Percentiles rank a stretch among this genome's conserved stretches.
phyloP scores from a whole-genome alignment of 139 green algal species.

The Micractinium conductrix region DNA sequence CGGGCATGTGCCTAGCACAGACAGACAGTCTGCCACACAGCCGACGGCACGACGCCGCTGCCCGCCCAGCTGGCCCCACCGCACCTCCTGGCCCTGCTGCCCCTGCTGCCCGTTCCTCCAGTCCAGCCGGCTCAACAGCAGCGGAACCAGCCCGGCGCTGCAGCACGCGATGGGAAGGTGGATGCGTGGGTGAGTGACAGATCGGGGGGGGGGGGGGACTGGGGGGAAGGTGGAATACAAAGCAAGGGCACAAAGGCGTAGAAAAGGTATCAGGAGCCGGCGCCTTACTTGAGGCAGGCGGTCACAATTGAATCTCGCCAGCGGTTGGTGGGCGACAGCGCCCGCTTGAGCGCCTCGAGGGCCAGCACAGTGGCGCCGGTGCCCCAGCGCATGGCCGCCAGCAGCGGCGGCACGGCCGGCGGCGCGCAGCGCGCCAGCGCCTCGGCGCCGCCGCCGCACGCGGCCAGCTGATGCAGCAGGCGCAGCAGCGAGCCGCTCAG shows the following conservation, averaged over 20 bases:
- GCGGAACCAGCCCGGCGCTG: slow-evolving; percentile 46
- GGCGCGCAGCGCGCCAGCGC: slow-evolving; percentile 62
- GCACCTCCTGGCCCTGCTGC: slow-evolving; percentile 23
- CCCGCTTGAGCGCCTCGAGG: slow-evolving; percentile 79
- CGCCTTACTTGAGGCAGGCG: slow-evolving; percentile 51
- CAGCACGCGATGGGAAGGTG: background rate
- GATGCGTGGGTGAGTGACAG: background rate
- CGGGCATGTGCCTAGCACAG: too few species aligned
- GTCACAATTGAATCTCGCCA: slow-evolving; percentile 69
- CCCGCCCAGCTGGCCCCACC: too few species aligned
- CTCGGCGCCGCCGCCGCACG: slow-evolving; percentile 53
- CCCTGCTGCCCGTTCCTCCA: slow-evolving; percentile 53
- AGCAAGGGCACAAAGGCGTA: background rate
- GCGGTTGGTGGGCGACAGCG: slow-evolving; percentile 63
- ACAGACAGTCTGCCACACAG: too few species aligned
- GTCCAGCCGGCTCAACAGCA: slow-evolving; percentile 76
- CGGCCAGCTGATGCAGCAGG: slow-evolving; percentile 75
- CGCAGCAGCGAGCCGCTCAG: slow-evolving; percentile 67
- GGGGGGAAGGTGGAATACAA: background rate
- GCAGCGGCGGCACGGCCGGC: slow-evolving; percentile 56
- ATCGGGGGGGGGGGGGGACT: background rate
- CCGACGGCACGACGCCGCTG: too few species aligned
- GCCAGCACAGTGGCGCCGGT: slow-evolving; percentile 59
- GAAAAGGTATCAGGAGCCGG: background rate
- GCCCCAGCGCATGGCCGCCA: slow-evolving; percentile 44